Percentiles rank a stretch among this genome's conserved stretches.
Conservation (phyloP, 1,284 basidiomycete genomes). For the Apiotrichum laibachii region DNA sequence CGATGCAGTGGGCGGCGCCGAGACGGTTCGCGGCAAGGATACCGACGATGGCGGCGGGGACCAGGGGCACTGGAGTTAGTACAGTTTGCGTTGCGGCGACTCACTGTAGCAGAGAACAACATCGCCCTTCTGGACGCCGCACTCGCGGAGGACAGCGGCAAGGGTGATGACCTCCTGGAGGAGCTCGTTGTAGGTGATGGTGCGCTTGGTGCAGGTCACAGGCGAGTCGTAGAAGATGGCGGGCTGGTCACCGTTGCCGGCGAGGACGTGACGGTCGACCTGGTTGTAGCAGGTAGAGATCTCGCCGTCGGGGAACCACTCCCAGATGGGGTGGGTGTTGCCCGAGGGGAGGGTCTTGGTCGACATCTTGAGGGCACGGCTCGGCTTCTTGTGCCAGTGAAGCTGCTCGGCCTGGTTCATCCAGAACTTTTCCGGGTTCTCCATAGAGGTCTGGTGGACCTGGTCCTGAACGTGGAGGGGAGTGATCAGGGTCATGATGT, state of each 20-base stretch:
- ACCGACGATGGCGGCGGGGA: conserved; percentile 50
- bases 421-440: conserved; percentile 25
- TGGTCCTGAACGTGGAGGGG: conserved; percentile 18
- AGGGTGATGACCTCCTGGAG: conserved; percentile 78
- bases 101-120: conserved; percentile 57
- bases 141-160: conserved; percentile 81
- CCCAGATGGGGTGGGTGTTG: conserved; percentile 18
- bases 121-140: conserved; percentile 91
- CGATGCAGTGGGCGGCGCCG: conserved; percentile 92
- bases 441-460: conserved; percentile 19
- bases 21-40: conserved; percentile 94
- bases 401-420: conserved; percentile 23
- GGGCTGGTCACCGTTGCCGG: conserved; percentile 19
- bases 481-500: not conserved
- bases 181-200: conserved; percentile 74
- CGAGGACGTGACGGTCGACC: conserved; percentile 23
- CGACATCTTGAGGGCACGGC: conserved; percentile 8
- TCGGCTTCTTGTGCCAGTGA: conserved; percentile 25
- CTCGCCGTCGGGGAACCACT: conserved; percentile 28
- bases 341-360: conserved; percentile 13
- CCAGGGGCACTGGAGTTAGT: conserved; percentile 54
- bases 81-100: not conserved
- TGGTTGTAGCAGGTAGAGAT: conserved; percentile 24
- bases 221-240: conserved; percentile 28
- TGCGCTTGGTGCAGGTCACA: conserved; percentile 18